Percentiles rank a stretch among this genome's conserved stretches.
Conservation (phyloP, 1,284 basidiomycete genomes). For the Leccinum idahoense region DNA sequence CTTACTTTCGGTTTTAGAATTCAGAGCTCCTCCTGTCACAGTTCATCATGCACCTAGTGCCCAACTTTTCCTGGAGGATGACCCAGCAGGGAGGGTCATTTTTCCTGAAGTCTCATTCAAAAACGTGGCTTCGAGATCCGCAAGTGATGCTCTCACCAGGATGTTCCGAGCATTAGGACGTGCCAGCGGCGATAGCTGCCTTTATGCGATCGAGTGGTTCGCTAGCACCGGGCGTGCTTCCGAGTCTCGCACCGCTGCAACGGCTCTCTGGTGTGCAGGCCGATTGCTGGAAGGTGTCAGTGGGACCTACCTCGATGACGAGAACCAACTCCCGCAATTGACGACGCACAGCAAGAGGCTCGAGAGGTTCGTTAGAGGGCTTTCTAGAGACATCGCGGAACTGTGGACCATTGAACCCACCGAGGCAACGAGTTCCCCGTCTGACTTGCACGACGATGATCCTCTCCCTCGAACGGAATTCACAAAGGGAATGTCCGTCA, state of each 20-base stretch:
- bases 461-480: slow-evolving; percentile 39
- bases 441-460: slow-evolving; percentile 23
- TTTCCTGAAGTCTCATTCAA: slow-evolving; percentile 63
- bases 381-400: slow-evolving; percentile 62
- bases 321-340: slow-evolving; percentile 29
- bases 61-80: slow-evolving; percentile 56
- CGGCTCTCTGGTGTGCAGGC: slow-evolving; percentile 81
- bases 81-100: slow-evolving; percentile 34
- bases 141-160: slow-evolving; percentile 50
- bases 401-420: slow-evolving; percentile 54
- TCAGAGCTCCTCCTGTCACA: slow-evolving; percentile 52
- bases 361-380: slow-evolving; percentile 59
- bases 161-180: slow-evolving; percentile 74
- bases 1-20: slow-evolving; percentile 70
- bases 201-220: slow-evolving; percentile 83
- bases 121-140: slow-evolving; percentile 54
- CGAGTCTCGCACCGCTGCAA: slow-evolving; percentile 46
- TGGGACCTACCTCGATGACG: slow-evolving; percentile 36
- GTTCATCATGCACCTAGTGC: slow-evolving; percentile 43
- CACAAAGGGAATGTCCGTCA: slow-evolving; percentile 37
- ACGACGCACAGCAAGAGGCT: slow-evolving; percentile 39
- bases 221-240: slow-evolving; percentile 49
- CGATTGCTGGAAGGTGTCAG: slow-evolving; percentile 70
- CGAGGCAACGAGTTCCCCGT: slow-evolving; percentile 9
- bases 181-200: slow-evolving; percentile 63